Base-by-base conservation (phyloP, 495 filamentous ascomycete species). In the Usnea hakonensis region DNA sequence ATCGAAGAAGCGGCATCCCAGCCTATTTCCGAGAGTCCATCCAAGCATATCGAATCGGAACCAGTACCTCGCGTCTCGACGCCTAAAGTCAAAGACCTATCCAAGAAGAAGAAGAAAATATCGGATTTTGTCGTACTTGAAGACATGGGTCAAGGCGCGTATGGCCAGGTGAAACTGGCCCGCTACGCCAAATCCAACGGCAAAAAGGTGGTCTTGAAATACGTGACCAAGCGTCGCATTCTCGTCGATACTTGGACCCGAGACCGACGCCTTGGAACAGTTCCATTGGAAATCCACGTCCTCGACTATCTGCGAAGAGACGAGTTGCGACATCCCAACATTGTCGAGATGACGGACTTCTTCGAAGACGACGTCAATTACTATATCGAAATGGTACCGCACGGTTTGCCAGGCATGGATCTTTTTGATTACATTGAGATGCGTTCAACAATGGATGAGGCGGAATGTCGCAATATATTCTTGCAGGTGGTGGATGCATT, bases 341-440 rank as follows among this genome's bases (percentile, higher is more conserved):
- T 99, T 63, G 90, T 99, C 33, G 94, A 97, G 76, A 97, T 99
- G 95, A 85, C 88, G 40, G 92, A 95, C 62, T 99, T 97, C 75
- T 99, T 99, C 71, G 94, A 99, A 72, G 95, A 99, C 60, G 90
- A 95, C 63, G 78, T 91, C 70, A 97, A 99, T 68, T 99, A 99
- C 72, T 97, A 99, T 70, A 99, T 99, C 68, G 95, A 97, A 70
- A 98, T 97, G 94, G 79, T 89, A 8, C 94, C 94, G 16, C 94
- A 98, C 66, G 94, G 94, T 9, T 80, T 97, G 10, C 94, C 95
- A 3, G 95, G 95, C 19, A 97, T 98, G 95, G 94, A 98, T 71
- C 83, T 98, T 1, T 98, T 98, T 70, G 94, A 98, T 74, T 98
- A 97, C 71, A 98, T 98, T 61, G 94, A 98, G 73, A 83, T 98